Evolutionary conservation across 495 filamentous ascomycete species (phyloP).

Genomic region (Monascus purpureus): DNA sequence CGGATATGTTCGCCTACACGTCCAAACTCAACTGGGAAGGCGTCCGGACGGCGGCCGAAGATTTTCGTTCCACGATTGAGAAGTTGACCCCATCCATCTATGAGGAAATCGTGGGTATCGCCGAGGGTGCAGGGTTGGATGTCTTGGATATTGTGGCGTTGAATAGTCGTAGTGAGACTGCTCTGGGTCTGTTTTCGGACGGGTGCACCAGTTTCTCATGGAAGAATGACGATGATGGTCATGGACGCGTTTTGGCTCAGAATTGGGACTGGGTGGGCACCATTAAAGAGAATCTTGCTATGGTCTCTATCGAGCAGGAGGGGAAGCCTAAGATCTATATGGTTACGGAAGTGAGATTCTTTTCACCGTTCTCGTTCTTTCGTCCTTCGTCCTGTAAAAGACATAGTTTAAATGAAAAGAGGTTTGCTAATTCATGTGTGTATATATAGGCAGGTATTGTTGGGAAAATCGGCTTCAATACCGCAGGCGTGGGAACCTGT

Average conservation of each 20-base stretch:
- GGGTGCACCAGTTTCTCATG: conserved; percentile 50
- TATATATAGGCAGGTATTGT: conserved; percentile 48
- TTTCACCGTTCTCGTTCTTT: too few relatives aligned
- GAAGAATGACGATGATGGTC: conserved; percentile 21
- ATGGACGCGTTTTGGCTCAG: conserved; percentile 37
- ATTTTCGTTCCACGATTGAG: conserved; percentile 27
- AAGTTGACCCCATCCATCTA: conserved; percentile 30
- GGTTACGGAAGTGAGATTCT: conserved; percentile 29
- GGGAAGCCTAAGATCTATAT: conserved; percentile 36
- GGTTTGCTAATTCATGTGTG: too few relatives aligned
- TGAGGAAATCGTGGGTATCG: conserved; percentile 43
- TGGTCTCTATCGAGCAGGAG: conserved; percentile 35
- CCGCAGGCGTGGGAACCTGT: conserved; percentile 46
- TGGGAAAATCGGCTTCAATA: conserved; percentile 58
- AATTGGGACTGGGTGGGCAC: conserved; percentile 50
- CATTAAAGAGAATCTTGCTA: conserved; percentile 39
- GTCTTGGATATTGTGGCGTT: conserved; percentile 48
- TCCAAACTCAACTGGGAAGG: conserved; percentile 34
- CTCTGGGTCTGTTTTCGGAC: conserved; percentile 47
- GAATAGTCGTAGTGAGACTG: conserved; percentile 56
- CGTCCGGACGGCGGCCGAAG: conserved; percentile 28
- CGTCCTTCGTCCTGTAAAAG: too few relatives aligned
- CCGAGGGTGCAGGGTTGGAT: conserved; percentile 38
- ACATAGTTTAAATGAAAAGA: too few relatives aligned
- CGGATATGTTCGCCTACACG: conserved; percentile 33